A percentile compares a stretch with the other conserved stretches of the same genome.
phyloP scores from a whole-genome alignment of 1,284 basidiomycete genomes.

The Moesziomyces aphidis region DNA sequence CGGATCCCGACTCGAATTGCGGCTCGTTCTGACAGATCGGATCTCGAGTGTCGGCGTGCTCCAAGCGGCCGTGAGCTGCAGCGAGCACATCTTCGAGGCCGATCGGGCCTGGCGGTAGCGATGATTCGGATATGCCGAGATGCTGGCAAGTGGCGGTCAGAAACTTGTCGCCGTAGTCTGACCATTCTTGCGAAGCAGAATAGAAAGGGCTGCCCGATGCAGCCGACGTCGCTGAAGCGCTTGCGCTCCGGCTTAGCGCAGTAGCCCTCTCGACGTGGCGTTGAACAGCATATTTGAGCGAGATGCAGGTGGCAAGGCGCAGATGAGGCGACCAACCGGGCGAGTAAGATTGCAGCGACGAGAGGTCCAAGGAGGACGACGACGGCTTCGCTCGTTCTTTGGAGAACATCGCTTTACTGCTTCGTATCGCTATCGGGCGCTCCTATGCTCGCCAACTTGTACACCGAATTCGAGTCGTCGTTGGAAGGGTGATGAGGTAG shows the following conservation, averaged over 20 bases:
- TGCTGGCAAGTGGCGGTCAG: constrained; percentile 63
- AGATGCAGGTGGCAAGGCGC: constrained; percentile 55
- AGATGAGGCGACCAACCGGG: constrained; percentile 55
- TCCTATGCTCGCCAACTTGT: not conserved
- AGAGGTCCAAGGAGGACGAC: constrained; percentile 45
- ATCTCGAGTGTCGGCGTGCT: constrained; percentile 16
- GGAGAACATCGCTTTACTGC: constrained; percentile 24
- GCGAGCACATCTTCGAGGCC: constrained; percentile 53
- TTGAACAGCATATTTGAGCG: constrained; percentile 54
- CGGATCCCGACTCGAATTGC: constrained; percentile 31
- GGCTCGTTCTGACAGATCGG: constrained; percentile 36
- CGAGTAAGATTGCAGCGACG: constrained; percentile 56
- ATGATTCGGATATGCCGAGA: constrained; percentile 48
- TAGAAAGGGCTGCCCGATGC: not conserved
- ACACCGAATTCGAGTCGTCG: no score
- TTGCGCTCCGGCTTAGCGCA: constrained; percentile 10
- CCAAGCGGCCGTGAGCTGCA: constrained; percentile 36
- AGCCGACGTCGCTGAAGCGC: not conserved
- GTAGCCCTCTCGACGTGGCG: constrained; percentile 37
- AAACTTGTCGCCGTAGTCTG: constrained; percentile 55
- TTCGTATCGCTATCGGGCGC: not conserved
- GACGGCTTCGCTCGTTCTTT: constrained; percentile 6
- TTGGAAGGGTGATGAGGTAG: no score
- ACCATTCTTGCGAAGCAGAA: constrained; percentile 39
- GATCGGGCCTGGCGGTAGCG: constrained; percentile 51